phyloP scores from a whole-genome alignment of 495 filamentous ascomycete species.

The Neurospora sp. region DNA sequence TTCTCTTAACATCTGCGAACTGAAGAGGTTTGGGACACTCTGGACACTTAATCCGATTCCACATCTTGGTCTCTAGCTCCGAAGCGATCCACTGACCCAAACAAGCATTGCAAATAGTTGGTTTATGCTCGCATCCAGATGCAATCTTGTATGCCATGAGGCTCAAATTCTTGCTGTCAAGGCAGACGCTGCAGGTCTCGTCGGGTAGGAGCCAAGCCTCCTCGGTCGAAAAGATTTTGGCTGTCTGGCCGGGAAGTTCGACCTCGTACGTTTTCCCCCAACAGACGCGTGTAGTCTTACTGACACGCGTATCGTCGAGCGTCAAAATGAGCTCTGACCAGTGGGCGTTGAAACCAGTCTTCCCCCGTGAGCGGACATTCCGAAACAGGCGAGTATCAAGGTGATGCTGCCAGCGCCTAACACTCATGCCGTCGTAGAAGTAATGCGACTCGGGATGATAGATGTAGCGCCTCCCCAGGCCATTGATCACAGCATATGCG shows the following conservation, averaged over 20 bases:
- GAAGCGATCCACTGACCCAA: constrained; percentile 25
- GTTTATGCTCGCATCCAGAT: constrained; percentile 21
- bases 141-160: constrained; percentile 28
- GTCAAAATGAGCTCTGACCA: constrained; percentile 16
- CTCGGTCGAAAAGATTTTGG: constrained; percentile 19
- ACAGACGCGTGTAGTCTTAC: constrained; percentile 6
- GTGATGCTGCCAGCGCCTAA: constrained; percentile 1
- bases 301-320: constrained; percentile 7
- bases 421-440: constrained; percentile 1
- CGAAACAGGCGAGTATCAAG: constrained; percentile 9
- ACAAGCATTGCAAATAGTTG: constrained; percentile 27
- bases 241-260: constrained; percentile 18
- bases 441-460: constrained; percentile 12
- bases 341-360: constrained; percentile 10
- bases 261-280: constrained; percentile 24
- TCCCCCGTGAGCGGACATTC: constrained; percentile 9
- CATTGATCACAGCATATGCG: constrained; percentile 18
- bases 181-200: constrained; percentile 27
- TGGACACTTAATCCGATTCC: constrained; percentile 29
- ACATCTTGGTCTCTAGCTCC: constrained; percentile 20
- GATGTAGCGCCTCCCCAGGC: constrained; percentile 24
- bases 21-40: constrained; percentile 28
- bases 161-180: constrained; percentile 25
- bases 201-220: constrained; percentile 28
- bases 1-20: constrained; percentile 23